Evolutionary conservation across 139 green algal species (phyloP), one percentile per base, ranked within the genome.

Genomic region (Closterium sp.): DNA sequence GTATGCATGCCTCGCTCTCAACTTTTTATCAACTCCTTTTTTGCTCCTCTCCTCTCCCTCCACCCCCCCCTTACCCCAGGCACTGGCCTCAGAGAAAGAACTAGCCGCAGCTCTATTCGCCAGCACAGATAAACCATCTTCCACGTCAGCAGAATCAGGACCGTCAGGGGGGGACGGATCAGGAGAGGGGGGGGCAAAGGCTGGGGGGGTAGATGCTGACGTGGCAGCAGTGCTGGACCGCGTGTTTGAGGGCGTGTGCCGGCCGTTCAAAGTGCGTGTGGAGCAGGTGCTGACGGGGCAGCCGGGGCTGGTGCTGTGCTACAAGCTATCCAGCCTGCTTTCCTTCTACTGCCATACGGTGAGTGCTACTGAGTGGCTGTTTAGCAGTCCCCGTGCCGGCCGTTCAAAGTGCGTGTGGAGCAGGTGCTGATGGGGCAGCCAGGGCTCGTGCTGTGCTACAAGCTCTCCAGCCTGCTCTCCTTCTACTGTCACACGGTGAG

Each of bases 211-310:
- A 11, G 73, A 93, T 30, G 89, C 62, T 70, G 73, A 89, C 92
- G 93, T 79, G 45, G 84, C 38, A 31, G 93, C 38, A 1, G 96
- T 99, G 91, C 96, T 99, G 89, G 97, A 98, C 95, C 94, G 95
- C 34, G 96, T 99, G 27, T 98, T 99, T 92, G 98, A 99, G 92
- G 96, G 95, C 92, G 97, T 99, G 38, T 99, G 97, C 95, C 94
- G 97, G 1, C 98, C 98, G 42, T 96, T 99, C n/a, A 97, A 97
- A 91, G 97, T 98, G 31, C 88, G 93, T 29, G 93, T 95, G 90
- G 93, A 95, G 90, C 93, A 95, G 45, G 93, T 95, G 87, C 84
- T 95, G 24, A 30, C 86, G 19, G 50, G 50, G 24, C 88, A 91
- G 88, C 86, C 73, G 2, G 22, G 24, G 22, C 24, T 86, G 0